phyloP scores from a whole-genome alignment of 1,284 basidiomycete genomes.

The Cutaneotrichosporon mucoides region DNA sequence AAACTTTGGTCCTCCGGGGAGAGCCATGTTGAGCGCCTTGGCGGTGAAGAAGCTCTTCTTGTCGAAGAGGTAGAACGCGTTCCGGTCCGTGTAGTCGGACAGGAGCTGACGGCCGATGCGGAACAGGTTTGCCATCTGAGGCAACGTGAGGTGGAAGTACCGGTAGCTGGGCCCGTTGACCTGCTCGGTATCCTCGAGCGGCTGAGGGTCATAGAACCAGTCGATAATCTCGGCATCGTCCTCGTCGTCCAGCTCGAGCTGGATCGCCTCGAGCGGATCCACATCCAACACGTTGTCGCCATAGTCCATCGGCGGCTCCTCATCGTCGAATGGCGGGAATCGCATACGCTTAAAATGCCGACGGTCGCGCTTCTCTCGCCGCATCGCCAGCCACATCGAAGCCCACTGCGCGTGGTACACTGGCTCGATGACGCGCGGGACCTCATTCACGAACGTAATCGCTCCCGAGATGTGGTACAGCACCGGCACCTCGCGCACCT shows the following conservation, averaged over 20 bases:
- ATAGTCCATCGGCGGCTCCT: constrained; percentile 96
- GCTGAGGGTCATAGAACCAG: constrained; percentile 99
- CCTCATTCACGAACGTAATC: constrained; percentile 99
- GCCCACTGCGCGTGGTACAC: constrained; percentile 99
- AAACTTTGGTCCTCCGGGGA: constrained; percentile 97
- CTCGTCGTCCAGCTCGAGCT: constrained; percentile 89
- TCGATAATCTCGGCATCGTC: constrained; percentile 94
- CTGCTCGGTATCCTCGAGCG: constrained; percentile 77
- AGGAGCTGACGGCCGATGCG: constrained; percentile 89
- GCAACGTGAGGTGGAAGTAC: constrained; percentile 86
- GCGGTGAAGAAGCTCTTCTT: constrained; percentile 98
- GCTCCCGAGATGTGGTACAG: constrained; percentile 99
- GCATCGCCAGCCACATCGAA: constrained; percentile 99
- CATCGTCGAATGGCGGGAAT: constrained; percentile 99
- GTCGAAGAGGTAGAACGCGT: constrained; percentile 91
- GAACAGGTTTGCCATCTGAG: constrained; percentile 95
- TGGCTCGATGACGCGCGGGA: constrained; percentile 93
- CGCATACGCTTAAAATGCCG: constrained; percentile 99
- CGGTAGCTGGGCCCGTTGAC: constrained; percentile 93
- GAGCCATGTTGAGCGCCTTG: constrained; percentile 96
- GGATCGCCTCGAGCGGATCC: constrained; percentile 96
- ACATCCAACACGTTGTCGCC: constrained; percentile 98
- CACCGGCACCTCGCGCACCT: constrained; percentile 94
- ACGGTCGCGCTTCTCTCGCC: constrained; percentile 96
- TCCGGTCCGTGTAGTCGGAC: constrained; percentile 85